Percentiles rank a stretch among this genome's conserved stretches.
Evolutionary conservation across 2,329 filamentous ascomycete genomes (phyloP).

Genomic region (Rhexocercosporidium sp.): DNA sequence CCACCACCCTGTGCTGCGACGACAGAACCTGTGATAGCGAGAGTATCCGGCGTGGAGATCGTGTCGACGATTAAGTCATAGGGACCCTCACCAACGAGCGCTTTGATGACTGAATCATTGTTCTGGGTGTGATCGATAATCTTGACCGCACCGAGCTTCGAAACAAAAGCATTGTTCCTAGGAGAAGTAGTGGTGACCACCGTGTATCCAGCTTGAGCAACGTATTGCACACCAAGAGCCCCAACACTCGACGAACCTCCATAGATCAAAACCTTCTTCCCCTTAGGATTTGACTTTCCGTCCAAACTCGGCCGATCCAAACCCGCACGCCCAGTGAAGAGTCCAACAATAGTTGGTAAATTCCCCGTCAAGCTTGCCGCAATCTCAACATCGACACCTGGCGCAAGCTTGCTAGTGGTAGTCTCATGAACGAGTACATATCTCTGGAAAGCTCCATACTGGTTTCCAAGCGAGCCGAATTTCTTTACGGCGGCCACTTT

Average conservation of each 20-base stretch:
- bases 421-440: conserved; percentile 30
- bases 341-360: conserved; percentile 36
- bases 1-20: conserved; percentile 34
- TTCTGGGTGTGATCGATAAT: conserved; percentile 42
- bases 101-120: conserved; percentile 24
- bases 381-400: conserved; percentile 22
- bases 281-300: conserved; percentile 17
- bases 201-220: conserved; percentile 39
- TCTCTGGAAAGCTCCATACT: conserved; percentile 34
- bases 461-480: conserved; percentile 14
- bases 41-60: conserved; percentile 35
- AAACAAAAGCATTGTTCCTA: conserved; percentile 40
- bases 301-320: conserved; percentile 11
- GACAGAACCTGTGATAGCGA: conserved; percentile 36
- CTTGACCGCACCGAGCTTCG: conserved; percentile 37
- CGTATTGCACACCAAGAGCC: conserved; percentile 39
- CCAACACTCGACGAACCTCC: conserved; percentile 43
- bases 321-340: conserved; percentile 29
- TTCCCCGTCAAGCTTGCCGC: conserved; percentile 32
- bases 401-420: conserved; percentile 17
- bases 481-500: conserved; percentile 32
- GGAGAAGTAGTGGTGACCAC: conserved; percentile 45
- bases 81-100: conserved; percentile 36
- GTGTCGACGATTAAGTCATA: conserved; percentile 41
- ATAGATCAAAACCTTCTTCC: conserved; percentile 43